Percentiles rank a stretch among this genome's conserved stretches.
Conservation (phyloP, 257 asterid species). For the Forsythia suspensa region DNA sequence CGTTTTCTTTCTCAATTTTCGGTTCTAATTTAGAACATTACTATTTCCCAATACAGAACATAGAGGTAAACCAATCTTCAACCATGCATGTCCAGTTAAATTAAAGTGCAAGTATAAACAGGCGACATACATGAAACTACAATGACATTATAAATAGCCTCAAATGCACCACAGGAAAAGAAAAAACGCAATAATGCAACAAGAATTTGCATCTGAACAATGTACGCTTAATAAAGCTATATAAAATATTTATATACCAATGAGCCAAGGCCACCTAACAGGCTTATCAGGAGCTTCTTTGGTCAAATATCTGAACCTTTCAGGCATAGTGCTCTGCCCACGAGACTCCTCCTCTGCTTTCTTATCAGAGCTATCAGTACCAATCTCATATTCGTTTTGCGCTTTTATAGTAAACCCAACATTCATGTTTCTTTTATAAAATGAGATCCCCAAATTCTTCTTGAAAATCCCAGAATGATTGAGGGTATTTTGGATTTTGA, state of each 20-base stretch:
- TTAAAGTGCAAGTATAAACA: neutral
- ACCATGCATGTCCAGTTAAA: neutral
- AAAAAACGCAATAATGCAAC: neutral
- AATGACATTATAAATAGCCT: neutral
- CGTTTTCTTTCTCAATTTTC: neutral
- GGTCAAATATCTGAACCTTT: conserved; percentile 73
- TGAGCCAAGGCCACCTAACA: conserved; percentile 75
- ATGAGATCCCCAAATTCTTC: conserved; percentile 27
- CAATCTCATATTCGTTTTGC: conserved; percentile 34
- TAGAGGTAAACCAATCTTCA: neutral
- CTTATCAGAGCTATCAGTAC: conserved; percentile 17
- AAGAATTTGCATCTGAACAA: neutral
- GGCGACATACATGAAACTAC: neutral
- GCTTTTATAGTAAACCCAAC: conserved; percentile 39
- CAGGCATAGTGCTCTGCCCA: conserved; percentile 83
- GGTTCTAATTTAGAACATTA: neutral
- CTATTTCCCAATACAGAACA: neutral
- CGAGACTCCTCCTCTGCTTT: conserved; percentile 55
- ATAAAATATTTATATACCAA: conserved; percentile 39
- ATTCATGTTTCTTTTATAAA: conserved; percentile 17
- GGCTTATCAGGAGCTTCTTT: conserved; percentile 82
- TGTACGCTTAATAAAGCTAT: neutral
- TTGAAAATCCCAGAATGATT: conserved; percentile 28
- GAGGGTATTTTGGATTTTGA: conserved; percentile 27
- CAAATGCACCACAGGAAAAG: neutral